Conservation (phyloP, 805 yeast species). For the Clavispora phyllophila region DNA sequence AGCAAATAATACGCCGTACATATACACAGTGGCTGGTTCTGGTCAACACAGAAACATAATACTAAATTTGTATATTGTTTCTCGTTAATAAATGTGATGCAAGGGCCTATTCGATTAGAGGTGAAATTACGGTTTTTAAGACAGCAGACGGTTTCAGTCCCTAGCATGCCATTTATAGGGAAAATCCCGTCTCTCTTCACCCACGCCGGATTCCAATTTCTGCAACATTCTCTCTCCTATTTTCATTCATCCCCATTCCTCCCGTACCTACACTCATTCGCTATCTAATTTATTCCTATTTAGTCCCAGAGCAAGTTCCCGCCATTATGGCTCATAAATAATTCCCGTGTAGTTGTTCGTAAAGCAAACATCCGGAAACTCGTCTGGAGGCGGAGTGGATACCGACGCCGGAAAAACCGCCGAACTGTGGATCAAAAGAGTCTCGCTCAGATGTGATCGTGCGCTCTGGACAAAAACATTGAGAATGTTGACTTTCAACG, state of each 20-base stretch:
- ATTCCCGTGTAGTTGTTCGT: constrained; percentile 29
- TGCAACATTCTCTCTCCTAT: background rate
- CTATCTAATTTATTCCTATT: background rate
- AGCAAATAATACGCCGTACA: too few relatives aligned
- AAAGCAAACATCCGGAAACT: constrained; percentile 19
- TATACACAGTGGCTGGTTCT: too few relatives aligned
- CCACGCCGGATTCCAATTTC: too few relatives aligned
- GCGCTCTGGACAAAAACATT: constrained; percentile 30
- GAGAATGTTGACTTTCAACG: constrained; percentile 33
- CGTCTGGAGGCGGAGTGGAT: constrained; percentile 22
- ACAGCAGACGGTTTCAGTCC: too few relatives aligned
- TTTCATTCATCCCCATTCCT: background rate
- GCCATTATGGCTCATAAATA: background rate
- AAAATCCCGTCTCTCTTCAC: too few relatives aligned
- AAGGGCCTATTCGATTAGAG: too few relatives aligned
- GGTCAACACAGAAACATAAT: too few relatives aligned
- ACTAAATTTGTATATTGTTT: too few relatives aligned
- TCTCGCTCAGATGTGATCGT: constrained; percentile 26
- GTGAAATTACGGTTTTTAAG: too few relatives aligned
- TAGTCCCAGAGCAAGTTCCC: too few relatives aligned
- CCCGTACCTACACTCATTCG: background rate
- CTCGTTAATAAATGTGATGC: too few relatives aligned
- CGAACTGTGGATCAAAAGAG: constrained; percentile 16
- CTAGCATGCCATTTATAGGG: too few relatives aligned
- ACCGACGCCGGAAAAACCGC: constrained; percentile 22